Evolutionary conservation across 306 rosid genomes (phyloP).

Genomic region (Coriaria nepalensis): DNA sequence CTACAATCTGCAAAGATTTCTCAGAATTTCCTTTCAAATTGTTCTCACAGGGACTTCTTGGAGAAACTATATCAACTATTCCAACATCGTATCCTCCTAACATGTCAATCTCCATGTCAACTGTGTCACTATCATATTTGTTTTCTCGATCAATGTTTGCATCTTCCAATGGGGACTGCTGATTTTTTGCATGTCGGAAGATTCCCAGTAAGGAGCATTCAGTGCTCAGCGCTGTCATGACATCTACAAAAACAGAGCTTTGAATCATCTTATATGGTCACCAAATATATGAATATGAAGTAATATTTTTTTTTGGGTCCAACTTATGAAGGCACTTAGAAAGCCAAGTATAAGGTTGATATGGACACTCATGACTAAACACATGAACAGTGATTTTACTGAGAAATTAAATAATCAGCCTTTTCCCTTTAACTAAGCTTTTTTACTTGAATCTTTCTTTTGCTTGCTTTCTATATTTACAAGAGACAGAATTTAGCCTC

Average conservation of each 20-base stretch:
- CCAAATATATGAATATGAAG: not conserved
- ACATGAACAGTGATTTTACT: too few species aligned
- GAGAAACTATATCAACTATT: slow-evolving; percentile 17
- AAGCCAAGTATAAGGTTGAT: not conserved
- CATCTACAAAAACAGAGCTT: slow-evolving; percentile 21
- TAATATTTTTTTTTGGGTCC: not conserved
- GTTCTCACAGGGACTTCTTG: not conserved
- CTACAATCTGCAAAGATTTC: not conserved
- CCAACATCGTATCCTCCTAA: slow-evolving; percentile 30
- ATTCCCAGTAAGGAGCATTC: slow-evolving; percentile 48
- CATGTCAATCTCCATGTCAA: slow-evolving; percentile 47
- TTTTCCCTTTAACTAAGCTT: too few species aligned
- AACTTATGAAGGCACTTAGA: not conserved
- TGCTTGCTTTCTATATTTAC: too few species aligned
- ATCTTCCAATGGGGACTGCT: slow-evolving; percentile 5
- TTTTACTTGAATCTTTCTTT: too few species aligned
- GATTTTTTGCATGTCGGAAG: slow-evolving; percentile 18
- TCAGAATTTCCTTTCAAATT: not conserved
- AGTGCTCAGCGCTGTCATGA: slow-evolving; percentile 10
- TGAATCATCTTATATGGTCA: slow-evolving; percentile 5
- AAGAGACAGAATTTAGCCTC: too few species aligned
- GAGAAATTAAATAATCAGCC: too few species aligned
- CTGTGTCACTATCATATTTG: slow-evolving; percentile 2
- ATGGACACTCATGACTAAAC: too few species aligned
- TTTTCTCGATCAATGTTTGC: not conserved